Base-by-base conservation (phyloP, 768 basidiomycete species). In the Russula sp. region DNA sequence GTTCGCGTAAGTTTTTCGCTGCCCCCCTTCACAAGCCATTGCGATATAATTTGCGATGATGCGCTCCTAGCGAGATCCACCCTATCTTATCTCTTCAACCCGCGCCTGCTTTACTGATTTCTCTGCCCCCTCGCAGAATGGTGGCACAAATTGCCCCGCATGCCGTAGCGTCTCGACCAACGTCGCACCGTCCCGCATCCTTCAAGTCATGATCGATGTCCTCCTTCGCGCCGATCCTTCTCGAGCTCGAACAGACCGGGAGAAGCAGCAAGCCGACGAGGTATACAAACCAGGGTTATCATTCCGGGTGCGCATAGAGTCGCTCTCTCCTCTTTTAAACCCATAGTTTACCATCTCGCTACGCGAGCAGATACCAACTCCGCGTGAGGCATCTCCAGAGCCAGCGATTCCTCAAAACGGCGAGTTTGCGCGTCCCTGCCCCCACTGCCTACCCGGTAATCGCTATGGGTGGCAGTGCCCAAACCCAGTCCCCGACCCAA, bases 71-170 rank as follows among this genome's bases (percentile, higher is more conserved):
- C 49, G 20, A 20, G 13, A 32, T 45, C 65, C 70, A 20, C 71
- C 66, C 68, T 40, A 72, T 63, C 60, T 61, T 62, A 47, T 65
- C 62, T 49, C 37, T 44, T 42, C 20, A 16, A 20, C 32, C 32
- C 48, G n/a, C 13, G 40, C 35, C 39, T 18, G 32, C 54, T 44
- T 14, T 48, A 35, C 58, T 57, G n/a, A 60, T 60, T 13, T 22
- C 49, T 22, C 42, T 14, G n/a, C 22, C 57, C 16, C 59, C 18
- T 39, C 50, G 14, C 68, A 93, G 90, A 93, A 93, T 68, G 88
- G 89, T 40, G 91, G 91, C 57, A 86, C 87, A 20, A 89, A 84
- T 68, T 94, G 91, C 71, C 91, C 91, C 14, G 85, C 87, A 6
- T 94, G 91, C 69, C 86, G 91, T 59, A 81, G 84, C 31, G 67